phyloP scores from a whole-genome alignment of 1,139 yeast genomes.

The Yamadazyma conglobata region DNA sequence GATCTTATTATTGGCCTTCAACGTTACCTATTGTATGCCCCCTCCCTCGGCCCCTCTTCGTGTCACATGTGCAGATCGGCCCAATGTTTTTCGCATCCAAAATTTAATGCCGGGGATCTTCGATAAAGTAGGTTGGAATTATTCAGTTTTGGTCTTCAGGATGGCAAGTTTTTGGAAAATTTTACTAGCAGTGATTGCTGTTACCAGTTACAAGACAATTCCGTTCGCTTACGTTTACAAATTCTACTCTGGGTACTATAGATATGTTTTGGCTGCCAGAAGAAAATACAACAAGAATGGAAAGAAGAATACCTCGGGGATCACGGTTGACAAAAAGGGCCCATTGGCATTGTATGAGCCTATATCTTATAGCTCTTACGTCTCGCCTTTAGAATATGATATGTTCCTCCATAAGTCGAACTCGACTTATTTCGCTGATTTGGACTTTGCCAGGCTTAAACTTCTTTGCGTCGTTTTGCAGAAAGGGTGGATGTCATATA shows the following conservation, averaged over 20 bases:
- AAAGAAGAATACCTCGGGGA: constrained; percentile 33
- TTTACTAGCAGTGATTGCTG: constrained; percentile 10
- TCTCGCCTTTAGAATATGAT: constrained; percentile 79
- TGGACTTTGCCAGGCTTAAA: constrained; percentile 75
- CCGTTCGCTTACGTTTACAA: constrained; percentile 68
- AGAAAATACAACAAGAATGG: constrained; percentile 19
- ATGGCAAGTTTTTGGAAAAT: constrained; percentile 9
- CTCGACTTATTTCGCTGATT: constrained; percentile 79
- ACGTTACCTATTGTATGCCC: no score
- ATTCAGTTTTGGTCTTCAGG: no score
- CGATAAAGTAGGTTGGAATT: no score
- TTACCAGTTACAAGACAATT: constrained; percentile 44
- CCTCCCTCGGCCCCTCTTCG: no score
- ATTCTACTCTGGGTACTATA: constrained; percentile 50
- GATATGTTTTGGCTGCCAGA: constrained; percentile 38
- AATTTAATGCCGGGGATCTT: no score
- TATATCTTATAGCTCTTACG: constrained; percentile 49
- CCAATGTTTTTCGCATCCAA: no score
- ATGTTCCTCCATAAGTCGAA: constrained; percentile 84
- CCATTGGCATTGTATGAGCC: constrained; percentile 43
- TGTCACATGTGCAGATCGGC: no score
- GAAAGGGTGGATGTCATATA: constrained; percentile 40
- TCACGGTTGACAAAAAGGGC: constrained; percentile 15
- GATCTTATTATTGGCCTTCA: no score
- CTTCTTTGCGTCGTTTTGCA: constrained; percentile 55